Percentiles rank a stretch among this genome's conserved stretches.
These are phyloP conservation scores for Dimocarpus longan DNA, from an alignment of 345 rosid genomes.

Conservation along the genomic window DNA sequence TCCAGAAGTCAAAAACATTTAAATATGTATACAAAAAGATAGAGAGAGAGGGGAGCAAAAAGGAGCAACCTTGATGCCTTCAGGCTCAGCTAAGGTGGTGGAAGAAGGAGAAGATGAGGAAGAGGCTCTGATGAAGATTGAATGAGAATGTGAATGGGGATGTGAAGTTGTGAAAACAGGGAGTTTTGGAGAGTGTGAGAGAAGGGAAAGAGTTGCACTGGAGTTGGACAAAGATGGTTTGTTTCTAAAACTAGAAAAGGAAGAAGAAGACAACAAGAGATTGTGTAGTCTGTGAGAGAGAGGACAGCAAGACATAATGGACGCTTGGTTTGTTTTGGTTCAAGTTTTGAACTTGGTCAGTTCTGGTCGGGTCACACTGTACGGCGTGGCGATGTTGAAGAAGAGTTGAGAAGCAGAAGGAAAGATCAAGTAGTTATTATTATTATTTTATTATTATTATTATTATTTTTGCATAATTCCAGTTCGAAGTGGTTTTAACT, in stretches of 20 bases:
- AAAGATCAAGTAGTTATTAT: background rate
- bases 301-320: slow-evolving; percentile 42
- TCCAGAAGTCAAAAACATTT: background rate
- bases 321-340: background rate
- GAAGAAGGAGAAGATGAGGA: slow-evolving; percentile 54
- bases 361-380: background rate
- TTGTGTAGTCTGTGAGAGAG: slow-evolving; percentile 41
- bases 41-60: background rate
- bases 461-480: no score
- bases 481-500: background rate
- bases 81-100: slow-evolving; percentile 61
- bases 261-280: slow-evolving; percentile 11
- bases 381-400: background rate
- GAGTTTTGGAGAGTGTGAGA: slow-evolving; percentile 36
- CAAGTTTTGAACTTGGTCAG: background rate
- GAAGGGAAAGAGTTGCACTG: slow-evolving; percentile 30
- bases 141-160: background rate
- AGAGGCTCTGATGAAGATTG: slow-evolving; percentile 42
- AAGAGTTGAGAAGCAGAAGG: background rate
- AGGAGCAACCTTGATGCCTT: slow-evolving; percentile 63
- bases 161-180: slow-evolving; percentile 26
- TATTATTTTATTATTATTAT: no score
- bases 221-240: slow-evolving; percentile 19
- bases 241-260: slow-evolving; percentile 20
- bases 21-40: background rate